Percentiles rank a stretch among this genome's conserved stretches.
phyloP scores from a whole-genome alignment of 768 basidiomycete genomes.

The Sarcomyxa edulis region DNA sequence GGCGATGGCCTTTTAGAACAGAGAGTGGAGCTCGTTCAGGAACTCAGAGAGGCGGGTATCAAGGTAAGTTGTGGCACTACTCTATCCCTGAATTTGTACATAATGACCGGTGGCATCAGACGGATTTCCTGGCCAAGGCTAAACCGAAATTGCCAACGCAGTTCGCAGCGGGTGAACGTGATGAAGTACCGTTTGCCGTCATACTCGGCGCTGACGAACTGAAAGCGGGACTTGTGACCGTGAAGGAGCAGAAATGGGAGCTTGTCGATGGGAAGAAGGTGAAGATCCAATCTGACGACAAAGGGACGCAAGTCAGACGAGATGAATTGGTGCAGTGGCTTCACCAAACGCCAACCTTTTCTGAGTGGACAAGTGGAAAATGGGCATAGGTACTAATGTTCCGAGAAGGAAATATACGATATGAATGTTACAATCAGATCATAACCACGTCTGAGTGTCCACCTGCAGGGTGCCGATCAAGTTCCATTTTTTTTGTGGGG shows the following conservation, averaged over 20 bases:
- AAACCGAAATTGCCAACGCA: constrained; percentile 88
- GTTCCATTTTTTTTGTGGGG: too few relatives aligned
- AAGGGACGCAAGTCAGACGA: constrained; percentile 62
- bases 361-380: constrained; percentile 34
- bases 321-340: constrained; percentile 61
- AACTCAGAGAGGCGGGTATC: constrained; percentile 82
- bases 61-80: constrained; percentile 63
- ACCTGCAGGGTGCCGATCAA: too few relatives aligned
- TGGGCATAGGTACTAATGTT: constrained; percentile 9
- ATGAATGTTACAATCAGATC: too few relatives aligned
- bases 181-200: constrained; percentile 89
- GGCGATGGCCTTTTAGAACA: constrained; percentile 87
- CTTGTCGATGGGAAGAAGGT: constrained; percentile 66
- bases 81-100: not conserved
- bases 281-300: constrained; percentile 57
- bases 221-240: constrained; percentile 75
- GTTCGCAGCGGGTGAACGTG: constrained; percentile 86
- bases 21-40: constrained; percentile 72
- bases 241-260: constrained; percentile 90
- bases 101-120: constrained; percentile 40
- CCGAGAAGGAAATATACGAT: constrained; percentile 1
- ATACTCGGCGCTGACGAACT: constrained; percentile 89
- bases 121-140: constrained; percentile 88
- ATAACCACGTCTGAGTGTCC: too few relatives aligned
- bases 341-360: constrained; percentile 40